Percentiles rank a stretch among this genome's conserved stretches.
phyloP scores from a whole-genome alignment of 164 flowering plant species.

The Chimonanthus salicifolius region DNA sequence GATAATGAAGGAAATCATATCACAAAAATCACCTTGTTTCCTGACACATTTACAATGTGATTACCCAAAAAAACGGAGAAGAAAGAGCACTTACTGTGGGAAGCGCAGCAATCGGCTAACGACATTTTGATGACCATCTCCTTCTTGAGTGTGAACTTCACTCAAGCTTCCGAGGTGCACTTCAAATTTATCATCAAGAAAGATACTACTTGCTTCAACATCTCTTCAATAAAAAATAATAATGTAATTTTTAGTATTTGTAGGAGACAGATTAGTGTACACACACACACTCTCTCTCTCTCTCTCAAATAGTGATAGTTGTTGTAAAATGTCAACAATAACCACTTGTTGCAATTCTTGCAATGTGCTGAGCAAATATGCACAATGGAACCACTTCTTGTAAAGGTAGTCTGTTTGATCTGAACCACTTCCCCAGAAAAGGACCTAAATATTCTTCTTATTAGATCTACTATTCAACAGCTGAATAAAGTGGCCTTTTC shows the following conservation, averaged over 20 bases:
- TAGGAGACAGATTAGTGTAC: neutral
- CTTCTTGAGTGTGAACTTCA: constrained; percentile 77
- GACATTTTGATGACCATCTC: constrained; percentile 63
- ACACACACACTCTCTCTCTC: too few species aligned
- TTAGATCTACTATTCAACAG: too few species aligned
- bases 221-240: constrained; percentile 50
- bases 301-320: too few species aligned
- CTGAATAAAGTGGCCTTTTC: too few species aligned
- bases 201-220: constrained; percentile 97
- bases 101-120: constrained; percentile 74
- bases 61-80: neutral
- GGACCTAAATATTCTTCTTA: too few species aligned
- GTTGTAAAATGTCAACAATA: too few species aligned
- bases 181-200: constrained; percentile 96
- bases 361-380: too few species aligned
- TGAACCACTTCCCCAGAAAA: too few species aligned
- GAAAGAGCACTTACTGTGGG: constrained; percentile 63
- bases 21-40: neutral
- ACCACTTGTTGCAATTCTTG: too few species aligned
- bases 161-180: constrained; percentile 93
- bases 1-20: neutral
- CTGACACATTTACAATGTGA: neutral
- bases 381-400: too few species aligned
- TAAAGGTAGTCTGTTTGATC: too few species aligned
- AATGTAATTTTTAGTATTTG: constrained; percentile 11